Evolutionary conservation across 2,329 filamentous ascomycete genomes (phyloP).

Genomic region (Epichloe baconii): DNA sequence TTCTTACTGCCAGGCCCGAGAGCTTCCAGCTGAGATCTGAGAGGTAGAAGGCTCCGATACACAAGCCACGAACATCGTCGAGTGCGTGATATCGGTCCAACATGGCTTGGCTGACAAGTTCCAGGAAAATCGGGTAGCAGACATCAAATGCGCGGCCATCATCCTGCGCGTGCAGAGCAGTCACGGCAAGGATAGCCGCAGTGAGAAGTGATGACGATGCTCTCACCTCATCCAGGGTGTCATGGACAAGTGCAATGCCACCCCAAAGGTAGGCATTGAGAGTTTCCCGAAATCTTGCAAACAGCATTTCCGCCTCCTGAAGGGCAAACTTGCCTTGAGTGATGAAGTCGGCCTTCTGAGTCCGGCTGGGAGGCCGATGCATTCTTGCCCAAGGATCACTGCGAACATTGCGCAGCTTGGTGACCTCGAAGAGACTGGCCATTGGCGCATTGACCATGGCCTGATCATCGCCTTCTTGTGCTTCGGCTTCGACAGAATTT

Average conservation of each 20-base stretch:
- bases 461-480: slow-evolving; percentile 13
- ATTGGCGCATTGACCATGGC: slow-evolving; percentile 19
- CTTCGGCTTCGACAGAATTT: slow-evolving; percentile 15
- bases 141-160: slow-evolving; percentile 35
- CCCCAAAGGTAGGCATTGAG: slow-evolving; percentile 22
- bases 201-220: slow-evolving; percentile 18
- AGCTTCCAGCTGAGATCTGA: slow-evolving; percentile 44
- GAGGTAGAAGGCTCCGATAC: slow-evolving; percentile 52
- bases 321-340: slow-evolving; percentile 14
- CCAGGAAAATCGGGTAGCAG: slow-evolving; percentile 45
- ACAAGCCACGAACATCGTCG: slow-evolving; percentile 47
- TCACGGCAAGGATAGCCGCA: slow-evolving; percentile 20
- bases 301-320: slow-evolving; percentile 16
- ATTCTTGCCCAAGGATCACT: slow-evolving; percentile 15
- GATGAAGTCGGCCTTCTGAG: slow-evolving; percentile 17
- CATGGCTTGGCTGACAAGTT: slow-evolving; percentile 42
- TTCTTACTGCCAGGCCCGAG: slow-evolving; percentile 43
- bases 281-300: slow-evolving; percentile 15
- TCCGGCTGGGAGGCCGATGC: slow-evolving; percentile 5
- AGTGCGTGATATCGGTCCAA: slow-evolving; percentile 39
- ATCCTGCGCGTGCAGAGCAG: slow-evolving; percentile 17
- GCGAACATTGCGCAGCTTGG: slow-evolving; percentile 20
- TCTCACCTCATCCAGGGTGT: slow-evolving; percentile 14
- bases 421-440: slow-evolving; percentile 20
- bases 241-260: slow-evolving; percentile 18